These are phyloP conservation scores for Talaromyces piceae DNA, from an alignment of 2,329 filamentous ascomycete species.

Conservation along the genomic window DNA sequence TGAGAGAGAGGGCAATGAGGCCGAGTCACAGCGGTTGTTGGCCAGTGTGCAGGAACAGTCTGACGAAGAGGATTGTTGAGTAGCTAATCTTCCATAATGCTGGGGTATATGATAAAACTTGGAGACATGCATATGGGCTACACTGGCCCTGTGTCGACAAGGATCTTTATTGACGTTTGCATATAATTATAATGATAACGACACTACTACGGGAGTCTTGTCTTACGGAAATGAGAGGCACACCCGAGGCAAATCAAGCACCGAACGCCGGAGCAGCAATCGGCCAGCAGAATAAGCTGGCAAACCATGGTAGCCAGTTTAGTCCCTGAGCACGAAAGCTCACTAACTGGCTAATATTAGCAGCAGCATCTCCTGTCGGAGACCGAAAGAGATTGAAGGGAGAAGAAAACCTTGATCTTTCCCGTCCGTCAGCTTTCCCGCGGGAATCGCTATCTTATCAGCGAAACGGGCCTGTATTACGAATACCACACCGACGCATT, in stretches of 20 bases:
- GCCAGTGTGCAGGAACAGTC: background rate
- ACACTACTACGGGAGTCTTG: too few species aligned
- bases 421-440: background rate
- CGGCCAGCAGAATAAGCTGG: too few species aligned
- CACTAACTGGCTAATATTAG: background rate
- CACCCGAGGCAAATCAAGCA: too few species aligned
- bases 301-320: background rate
- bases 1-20: slow-evolving; percentile 14
- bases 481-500: background rate
- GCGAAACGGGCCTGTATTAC: background rate
- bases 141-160: too few species aligned
- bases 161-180: too few species aligned
- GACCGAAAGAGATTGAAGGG: background rate
- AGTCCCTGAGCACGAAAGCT: background rate
- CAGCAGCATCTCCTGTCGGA: too few species aligned
- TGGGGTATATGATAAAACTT: background rate
- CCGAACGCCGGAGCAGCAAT: too few species aligned
- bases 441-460: slow-evolving; percentile 1
- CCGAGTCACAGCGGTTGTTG: slow-evolving; percentile 19
- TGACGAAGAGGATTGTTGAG: background rate
- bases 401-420: background rate
- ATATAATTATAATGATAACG: too few species aligned
- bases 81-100: background rate
- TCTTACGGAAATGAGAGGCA: too few species aligned
- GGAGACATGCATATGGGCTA: too few species aligned